Evolutionary conservation across 768 basidiomycete genomes (phyloP), one percentile per base, ranked within the genome.

Genomic region (Boletus subparvulus): DNA sequence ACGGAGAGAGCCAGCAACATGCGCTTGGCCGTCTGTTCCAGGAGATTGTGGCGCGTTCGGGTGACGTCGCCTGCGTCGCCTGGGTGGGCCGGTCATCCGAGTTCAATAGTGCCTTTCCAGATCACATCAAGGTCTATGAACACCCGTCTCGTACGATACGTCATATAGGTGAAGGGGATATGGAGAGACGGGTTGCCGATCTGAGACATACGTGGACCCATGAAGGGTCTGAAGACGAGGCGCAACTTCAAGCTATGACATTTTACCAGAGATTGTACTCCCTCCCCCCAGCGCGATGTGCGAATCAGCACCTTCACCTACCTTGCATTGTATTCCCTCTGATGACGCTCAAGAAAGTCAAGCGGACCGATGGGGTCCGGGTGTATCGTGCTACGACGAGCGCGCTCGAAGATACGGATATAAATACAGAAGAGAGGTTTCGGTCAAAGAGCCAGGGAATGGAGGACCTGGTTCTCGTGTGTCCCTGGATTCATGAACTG

Each of bases 91-190:
- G 19, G 17, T 56, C 65, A 14, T 67, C 63, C 52, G 16, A 50
- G 46, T 67, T 60, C 56, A 67, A 67, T 40, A 67, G 60, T 3
- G 28, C 63, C 14, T 60, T 67, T 54, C 65, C 65, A 5, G 49
- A 56, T 19, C 48, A 58, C 11, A 56, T 67, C 43, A 42, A 24
- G 5, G 65, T 56, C 16, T 66, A 66, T 17, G 48, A 52, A 39
- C 42, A 41, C 6, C 28, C 52, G 0, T 24, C 28, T 10, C 47
- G 0, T 3, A 66, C 43, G 11, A 19, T 61, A 11, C n/a, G 52
- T 1, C 41, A n/a, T 37, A 32, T 69, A 21, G 50, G 14, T 16
- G 42, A 32, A 37, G 57, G 44, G 5, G 54, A 48, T 5, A 57
- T 58, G 59, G 59, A 55, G 42, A 55, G 14, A 30, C 47, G 1